phyloP scores from a whole-genome alignment of 345 rosid genomes.

The Lepidium aucheri region DNA sequence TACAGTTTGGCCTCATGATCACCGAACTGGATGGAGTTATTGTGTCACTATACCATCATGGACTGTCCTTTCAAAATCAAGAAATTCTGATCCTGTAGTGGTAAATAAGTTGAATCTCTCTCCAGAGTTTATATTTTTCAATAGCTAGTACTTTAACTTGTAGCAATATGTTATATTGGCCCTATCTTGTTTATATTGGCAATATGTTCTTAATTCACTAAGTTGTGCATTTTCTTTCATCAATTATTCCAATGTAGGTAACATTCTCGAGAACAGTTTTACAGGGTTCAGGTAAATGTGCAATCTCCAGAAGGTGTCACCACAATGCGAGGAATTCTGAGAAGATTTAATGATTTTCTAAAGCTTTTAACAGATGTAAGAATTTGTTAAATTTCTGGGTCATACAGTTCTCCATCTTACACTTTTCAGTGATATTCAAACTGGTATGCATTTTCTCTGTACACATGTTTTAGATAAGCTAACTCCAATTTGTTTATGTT shows the following conservation, averaged over 20 bases:
- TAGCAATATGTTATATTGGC: not conserved
- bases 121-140: slow-evolving; percentile 21
- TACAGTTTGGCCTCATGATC: slow-evolving; percentile 93
- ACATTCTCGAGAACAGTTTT: slow-evolving; percentile 57
- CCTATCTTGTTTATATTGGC: not conserved
- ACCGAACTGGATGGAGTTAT: slow-evolving; percentile 86
- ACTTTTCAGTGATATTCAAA: not conserved
- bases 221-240: not conserved
- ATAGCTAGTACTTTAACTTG: slow-evolving; percentile 17
- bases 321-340: slow-evolving; percentile 49
- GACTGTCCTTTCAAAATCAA: slow-evolving; percentile 71
- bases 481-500: not conserved
- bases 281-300: slow-evolving; percentile 91
- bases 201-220: too few species aligned
- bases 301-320: slow-evolving; percentile 94
- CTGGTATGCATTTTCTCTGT: too few species aligned
- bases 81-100: slow-evolving; percentile 92
- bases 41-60: slow-evolving; percentile 83
- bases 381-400: not conserved
- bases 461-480: not conserved
- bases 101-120: slow-evolving; percentile 37
- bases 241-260: not conserved
- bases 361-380: slow-evolving; percentile 79
- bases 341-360: slow-evolving; percentile 92
- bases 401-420: not conserved